Percentiles rank a stretch among this genome's conserved stretches.
phyloP scores from a whole-genome alignment of 179 eudicot species.

The Spinacia oleracea region DNA sequence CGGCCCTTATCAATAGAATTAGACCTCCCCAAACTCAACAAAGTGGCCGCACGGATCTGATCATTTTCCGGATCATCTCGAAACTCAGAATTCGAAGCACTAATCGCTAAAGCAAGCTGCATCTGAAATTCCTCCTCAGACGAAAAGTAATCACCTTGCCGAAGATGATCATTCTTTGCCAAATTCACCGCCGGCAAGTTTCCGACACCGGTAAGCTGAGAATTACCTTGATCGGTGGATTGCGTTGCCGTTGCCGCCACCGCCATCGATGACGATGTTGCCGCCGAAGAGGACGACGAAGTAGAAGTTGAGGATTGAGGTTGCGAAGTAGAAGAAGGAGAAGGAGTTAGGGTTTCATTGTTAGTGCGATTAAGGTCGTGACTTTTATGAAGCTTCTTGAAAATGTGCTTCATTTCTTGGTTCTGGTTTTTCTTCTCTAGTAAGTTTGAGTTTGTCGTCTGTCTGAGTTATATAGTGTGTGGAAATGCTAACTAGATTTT shows the following conservation, averaged over 20 bases:
- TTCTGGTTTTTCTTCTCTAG: neutral
- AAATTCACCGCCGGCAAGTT: neutral
- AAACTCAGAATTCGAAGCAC: slow-evolving; percentile 69
- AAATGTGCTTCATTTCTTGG: slow-evolving; percentile 81
- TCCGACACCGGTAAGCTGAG: slow-evolving; percentile 6
- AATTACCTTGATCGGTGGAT: slow-evolving; percentile 10
- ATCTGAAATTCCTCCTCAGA: slow-evolving; percentile 97
- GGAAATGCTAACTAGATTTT: neutral
- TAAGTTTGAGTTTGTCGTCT: neutral
- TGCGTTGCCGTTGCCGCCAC: slow-evolving; percentile 11
- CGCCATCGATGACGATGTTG: slow-evolving; percentile 12
- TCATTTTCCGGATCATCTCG: slow-evolving; percentile 47
- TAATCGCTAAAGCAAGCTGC: slow-evolving; percentile 94
- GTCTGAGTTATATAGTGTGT: neutral
- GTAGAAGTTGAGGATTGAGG: slow-evolving; percentile 21
- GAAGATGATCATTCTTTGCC: slow-evolving; percentile 21
- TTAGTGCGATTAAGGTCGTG: slow-evolving; percentile 77
- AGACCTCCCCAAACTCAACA: slow-evolving; percentile 47
- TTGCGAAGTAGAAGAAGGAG: slow-evolving; percentile 23
- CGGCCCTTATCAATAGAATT: slow-evolving; percentile 29
- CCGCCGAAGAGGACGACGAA: neutral
- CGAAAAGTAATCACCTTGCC: slow-evolving; percentile 56
- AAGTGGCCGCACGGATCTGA: slow-evolving; percentile 64
- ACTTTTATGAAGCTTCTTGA: slow-evolving; percentile 84
- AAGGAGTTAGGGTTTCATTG: slow-evolving; percentile 46